Conservation (phyloP, 2,329 filamentous ascomycete species). For the Fusarium odoratissimum region DNA sequence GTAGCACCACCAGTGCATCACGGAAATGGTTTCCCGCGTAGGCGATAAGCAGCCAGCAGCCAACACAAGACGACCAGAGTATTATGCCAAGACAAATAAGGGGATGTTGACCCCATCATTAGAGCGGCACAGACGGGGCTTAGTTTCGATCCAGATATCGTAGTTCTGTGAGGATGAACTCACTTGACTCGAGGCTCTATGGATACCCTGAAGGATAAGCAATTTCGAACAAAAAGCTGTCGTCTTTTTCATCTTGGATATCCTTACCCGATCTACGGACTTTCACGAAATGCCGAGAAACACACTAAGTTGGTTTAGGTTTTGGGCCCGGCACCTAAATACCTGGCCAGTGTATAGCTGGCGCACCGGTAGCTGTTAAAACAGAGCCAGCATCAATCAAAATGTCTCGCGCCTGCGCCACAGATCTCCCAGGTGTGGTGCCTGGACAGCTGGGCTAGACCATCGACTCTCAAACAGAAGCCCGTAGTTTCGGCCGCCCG, state of each 20-base stretch:
- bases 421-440: conserved; percentile 22
- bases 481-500: conserved; percentile 20
- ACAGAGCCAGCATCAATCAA: conserved; percentile 5
- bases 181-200: conserved; percentile 10
- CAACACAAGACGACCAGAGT: conserved; percentile 18
- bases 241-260: conserved; percentile 22
- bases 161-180: background rate
- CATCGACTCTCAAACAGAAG: background rate
- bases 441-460: conserved; percentile 14
- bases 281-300: conserved; percentile 31
- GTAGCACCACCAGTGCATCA: background rate
- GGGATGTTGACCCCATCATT: conserved; percentile 13
- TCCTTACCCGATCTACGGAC: conserved; percentile 24
- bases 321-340: conserved; percentile 21
- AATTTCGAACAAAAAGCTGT: background rate
- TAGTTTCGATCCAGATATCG: conserved; percentile 2
- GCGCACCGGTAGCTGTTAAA: conserved; percentile 15
- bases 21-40: conserved; percentile 35
- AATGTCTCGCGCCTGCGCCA: conserved; percentile 29
- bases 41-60: conserved; percentile 18
- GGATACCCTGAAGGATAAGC: background rate
- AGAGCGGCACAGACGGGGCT: conserved; percentile 22
- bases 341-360: conserved; percentile 11
- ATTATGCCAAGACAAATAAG: conserved; percentile 24
- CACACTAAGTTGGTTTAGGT: conserved; percentile 18